Evolutionary conservation across 805 yeast species (phyloP), one percentile per base, ranked within the genome.

Genomic region (Citeromyces matritensis): DNA sequence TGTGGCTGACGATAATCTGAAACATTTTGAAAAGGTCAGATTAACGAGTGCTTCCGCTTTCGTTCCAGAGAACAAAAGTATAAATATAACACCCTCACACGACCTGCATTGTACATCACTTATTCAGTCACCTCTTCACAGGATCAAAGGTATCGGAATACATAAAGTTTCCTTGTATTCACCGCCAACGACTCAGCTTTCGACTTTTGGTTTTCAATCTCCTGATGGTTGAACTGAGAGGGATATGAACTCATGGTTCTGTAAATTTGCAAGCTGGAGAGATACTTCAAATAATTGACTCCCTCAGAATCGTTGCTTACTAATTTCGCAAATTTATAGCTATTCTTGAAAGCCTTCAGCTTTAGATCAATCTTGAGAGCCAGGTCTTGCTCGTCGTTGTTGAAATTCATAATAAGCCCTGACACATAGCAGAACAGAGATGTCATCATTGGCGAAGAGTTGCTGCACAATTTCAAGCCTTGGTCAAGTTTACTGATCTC

Each of bases 361-460:
- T 17, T 17, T 5, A 17, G 21, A 27, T 31, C 38, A 43, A 3
- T 48, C 33, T 26, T 32, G 38, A 1, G 13, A 15, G 24, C 42
- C 42, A 4, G 46, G 19, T 26, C 40, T 42, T 5, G 44, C 46
- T 3, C 24, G 5, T 33, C 17, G 14, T 30, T 34, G 26, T 37
- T 36, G 5, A 19, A 21, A 15, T 27, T 35, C 25, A 32, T 30
- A 2, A 40, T 38, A 26, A 39, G 29, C 5, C 44, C 51, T 13
- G 33, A 33, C 12, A 45, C 42, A 15, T 39, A 45, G 29, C 41
- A 48, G 3, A 44, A 12, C n/a, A 49, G 29, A 2, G 56, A 42
- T 6, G 42, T 27, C 10, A 51, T 32, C 19, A 48, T 29, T 4
- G 56, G 56, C 2, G 48, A 38, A 2, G 35, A 29, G n/a, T 38